phyloP scores from a whole-genome alignment of 2,329 filamentous ascomycete species.

The Pyrenophora graminea region DNA sequence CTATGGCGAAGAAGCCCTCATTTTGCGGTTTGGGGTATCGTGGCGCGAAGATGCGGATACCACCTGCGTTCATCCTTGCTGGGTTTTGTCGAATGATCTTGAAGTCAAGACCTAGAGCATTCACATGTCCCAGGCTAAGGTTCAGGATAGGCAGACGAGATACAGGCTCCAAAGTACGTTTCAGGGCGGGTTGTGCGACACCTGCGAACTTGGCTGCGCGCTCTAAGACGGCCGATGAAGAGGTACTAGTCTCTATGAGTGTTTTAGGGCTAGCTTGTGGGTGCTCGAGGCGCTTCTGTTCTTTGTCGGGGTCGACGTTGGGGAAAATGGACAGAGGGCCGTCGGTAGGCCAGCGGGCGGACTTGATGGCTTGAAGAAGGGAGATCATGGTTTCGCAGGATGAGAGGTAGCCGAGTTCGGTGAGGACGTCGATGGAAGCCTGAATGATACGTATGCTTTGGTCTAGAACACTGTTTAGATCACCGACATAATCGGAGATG shows the following conservation, averaged over 20 bases:
- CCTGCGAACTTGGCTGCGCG: conserved; percentile 54
- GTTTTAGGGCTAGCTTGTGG: conserved; percentile 40
- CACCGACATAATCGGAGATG: conserved; percentile 95
- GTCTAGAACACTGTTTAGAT: conserved; percentile 85
- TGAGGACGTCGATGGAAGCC: conserved; percentile 89
- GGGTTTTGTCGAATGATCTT: conserved; percentile 69
- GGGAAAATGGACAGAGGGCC: conserved; percentile 79
- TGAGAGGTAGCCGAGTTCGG: conserved; percentile 81
- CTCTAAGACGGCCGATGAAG: conserved; percentile 33
- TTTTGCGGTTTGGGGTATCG: conserved; percentile 92
- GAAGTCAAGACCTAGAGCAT: conserved; percentile 66
- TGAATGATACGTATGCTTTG: conserved; percentile 97
- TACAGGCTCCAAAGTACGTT: conserved; percentile 63
- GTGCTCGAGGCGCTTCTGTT: conserved; percentile 49
- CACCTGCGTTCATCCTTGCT: conserved; percentile 41
- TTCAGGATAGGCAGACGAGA: conserved; percentile 70
- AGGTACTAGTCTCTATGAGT: conserved; percentile 47
- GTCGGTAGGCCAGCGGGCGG: conserved; percentile 86
- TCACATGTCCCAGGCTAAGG: conserved; percentile 64
- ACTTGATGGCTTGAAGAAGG: conserved; percentile 90
- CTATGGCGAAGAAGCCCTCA: conserved; percentile 87
- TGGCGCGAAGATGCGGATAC: conserved; percentile 81
- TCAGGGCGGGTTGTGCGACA: conserved; percentile 53
- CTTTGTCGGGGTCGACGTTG: conserved; percentile 60
- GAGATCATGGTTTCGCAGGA: conserved; percentile 81